phyloP scores from a whole-genome alignment of 2,329 filamentous ascomycete genomes.

The Hymenoscyphus linearis region DNA sequence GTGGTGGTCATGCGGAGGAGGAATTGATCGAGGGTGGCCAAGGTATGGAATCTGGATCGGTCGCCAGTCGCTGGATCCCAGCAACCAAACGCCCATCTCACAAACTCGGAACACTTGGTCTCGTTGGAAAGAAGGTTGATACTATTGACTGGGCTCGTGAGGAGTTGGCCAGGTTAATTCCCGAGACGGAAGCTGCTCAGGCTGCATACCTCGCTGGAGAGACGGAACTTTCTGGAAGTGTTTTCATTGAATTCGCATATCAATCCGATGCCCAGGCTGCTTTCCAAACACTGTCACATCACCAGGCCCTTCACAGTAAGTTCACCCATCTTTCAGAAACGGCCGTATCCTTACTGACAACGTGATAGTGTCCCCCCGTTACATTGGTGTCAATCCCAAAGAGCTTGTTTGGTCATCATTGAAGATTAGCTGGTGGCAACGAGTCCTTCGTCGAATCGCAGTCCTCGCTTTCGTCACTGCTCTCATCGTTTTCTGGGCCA shows the following conservation, averaged over 20 bases:
- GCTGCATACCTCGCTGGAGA: slow-evolving; percentile 60
- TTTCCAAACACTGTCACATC: slow-evolving; percentile 81
- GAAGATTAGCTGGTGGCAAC: slow-evolving; percentile 80
- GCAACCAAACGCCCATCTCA: slow-evolving; percentile 73
- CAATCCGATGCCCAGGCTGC: slow-evolving; percentile 83
- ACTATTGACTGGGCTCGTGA: slow-evolving; percentile 85
- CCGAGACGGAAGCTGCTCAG: slow-evolving; percentile 65
- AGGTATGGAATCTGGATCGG: slow-evolving; percentile 62
- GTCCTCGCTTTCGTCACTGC: slow-evolving; percentile 68
- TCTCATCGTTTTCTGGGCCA: slow-evolving; percentile 81
- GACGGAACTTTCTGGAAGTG: slow-evolving; percentile 54
- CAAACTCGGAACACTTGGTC: slow-evolving; percentile 59
- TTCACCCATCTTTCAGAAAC: slow-evolving; percentile 30
- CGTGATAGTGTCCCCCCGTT: slow-evolving; percentile 63
- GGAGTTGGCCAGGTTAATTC: slow-evolving; percentile 70
- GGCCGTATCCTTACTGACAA: neutral
- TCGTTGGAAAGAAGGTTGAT: slow-evolving; percentile 84
- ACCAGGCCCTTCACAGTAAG: slow-evolving; percentile 65
- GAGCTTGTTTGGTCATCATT: slow-evolving; percentile 89
- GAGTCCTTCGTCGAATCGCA: slow-evolving; percentile 64
- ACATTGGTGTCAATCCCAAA: slow-evolving; percentile 73
- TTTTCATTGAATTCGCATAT: slow-evolving; percentile 84
- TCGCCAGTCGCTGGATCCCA: slow-evolving; percentile 71
- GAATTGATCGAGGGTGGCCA: slow-evolving; percentile 38
- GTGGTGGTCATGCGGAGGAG: slow-evolving; percentile 38